A percentile compares a stretch with the other conserved stretches of the same genome.
These are phyloP conservation scores for Oryza australiensis DNA, from an alignment of 176 grass and related monocot species.

Conservation along the genomic window DNA sequence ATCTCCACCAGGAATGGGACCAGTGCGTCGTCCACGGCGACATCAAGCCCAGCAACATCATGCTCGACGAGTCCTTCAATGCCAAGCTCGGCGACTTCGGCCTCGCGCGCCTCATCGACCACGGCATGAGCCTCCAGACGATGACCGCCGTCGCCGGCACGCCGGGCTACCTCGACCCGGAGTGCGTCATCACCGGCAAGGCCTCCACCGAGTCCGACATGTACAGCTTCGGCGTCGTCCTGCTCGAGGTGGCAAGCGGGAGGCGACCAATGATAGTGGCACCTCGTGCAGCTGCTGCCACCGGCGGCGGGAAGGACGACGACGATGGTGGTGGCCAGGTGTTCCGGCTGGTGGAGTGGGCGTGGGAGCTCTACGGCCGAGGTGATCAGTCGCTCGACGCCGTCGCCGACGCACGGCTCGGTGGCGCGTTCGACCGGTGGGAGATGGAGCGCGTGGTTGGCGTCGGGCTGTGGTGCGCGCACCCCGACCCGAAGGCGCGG, in stretches of 20 bases:
- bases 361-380: neutral
- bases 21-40: constrained; percentile 42
- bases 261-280: neutral
- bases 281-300: neutral
- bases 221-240: constrained; percentile 40
- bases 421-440: neutral
- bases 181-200: constrained; percentile 25
- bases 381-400: neutral
- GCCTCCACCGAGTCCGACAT: constrained; percentile 31
- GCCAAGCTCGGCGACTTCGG: constrained; percentile 28
- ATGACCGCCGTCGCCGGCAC: constrained; percentile 29
- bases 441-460: neutral
- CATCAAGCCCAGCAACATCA: constrained; percentile 42
- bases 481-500: constrained; percentile 6
- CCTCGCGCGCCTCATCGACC: constrained; percentile 39
- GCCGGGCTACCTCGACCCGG: constrained; percentile 13
- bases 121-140: constrained; percentile 23
- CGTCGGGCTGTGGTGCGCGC: constrained; percentile 50
- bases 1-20: constrained; percentile 40
- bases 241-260: constrained; percentile 33
- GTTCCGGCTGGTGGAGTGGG: constrained; percentile 23
- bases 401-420: neutral
- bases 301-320: neutral
- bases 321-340: neutral
- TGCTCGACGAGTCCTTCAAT: constrained; percentile 16